Conservation (phyloP, 2,329 filamentous ascomycete species). For the Colletotrichum aenigma region DNA sequence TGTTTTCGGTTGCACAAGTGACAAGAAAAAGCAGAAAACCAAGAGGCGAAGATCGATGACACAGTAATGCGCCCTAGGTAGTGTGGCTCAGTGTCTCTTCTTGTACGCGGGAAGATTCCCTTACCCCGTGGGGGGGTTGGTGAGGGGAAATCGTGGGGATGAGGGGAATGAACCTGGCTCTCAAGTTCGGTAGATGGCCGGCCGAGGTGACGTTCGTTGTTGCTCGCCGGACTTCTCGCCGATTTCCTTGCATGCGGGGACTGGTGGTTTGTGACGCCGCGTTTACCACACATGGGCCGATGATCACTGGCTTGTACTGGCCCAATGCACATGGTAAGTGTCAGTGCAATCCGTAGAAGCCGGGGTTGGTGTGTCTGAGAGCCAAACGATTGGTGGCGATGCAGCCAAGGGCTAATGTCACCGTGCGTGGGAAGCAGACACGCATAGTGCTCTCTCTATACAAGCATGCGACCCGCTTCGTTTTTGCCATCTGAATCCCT, state of each 20-base stretch:
- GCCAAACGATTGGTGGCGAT: not conserved
- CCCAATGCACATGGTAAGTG: not conserved
- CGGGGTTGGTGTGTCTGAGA: not conserved
- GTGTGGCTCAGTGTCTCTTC: not conserved
- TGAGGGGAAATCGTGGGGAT: slow-evolving; percentile 3
- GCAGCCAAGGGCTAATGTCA: not conserved
- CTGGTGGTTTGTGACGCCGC: not conserved
- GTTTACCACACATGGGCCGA: not conserved
- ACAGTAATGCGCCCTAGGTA: not conserved
- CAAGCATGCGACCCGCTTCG: not conserved
- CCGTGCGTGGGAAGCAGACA: not conserved
- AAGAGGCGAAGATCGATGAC: not conserved
- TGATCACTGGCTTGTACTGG: not conserved
- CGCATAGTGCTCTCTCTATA: not conserved
- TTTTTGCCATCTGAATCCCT: not conserved
- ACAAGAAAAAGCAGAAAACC: not conserved
- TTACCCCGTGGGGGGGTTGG: not conserved
- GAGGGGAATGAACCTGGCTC: not conserved
- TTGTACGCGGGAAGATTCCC: not conserved
- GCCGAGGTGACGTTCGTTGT: not conserved
- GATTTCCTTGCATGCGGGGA: not conserved
- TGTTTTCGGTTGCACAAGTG: not conserved
- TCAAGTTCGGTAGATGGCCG: slow-evolving; percentile 1
- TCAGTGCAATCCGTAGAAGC: not conserved
- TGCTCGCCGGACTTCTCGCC: not conserved